Conservation (phyloP, 371 early-diverging fungal genomes). For the Encephalitozoon intestinalis region DNA sequence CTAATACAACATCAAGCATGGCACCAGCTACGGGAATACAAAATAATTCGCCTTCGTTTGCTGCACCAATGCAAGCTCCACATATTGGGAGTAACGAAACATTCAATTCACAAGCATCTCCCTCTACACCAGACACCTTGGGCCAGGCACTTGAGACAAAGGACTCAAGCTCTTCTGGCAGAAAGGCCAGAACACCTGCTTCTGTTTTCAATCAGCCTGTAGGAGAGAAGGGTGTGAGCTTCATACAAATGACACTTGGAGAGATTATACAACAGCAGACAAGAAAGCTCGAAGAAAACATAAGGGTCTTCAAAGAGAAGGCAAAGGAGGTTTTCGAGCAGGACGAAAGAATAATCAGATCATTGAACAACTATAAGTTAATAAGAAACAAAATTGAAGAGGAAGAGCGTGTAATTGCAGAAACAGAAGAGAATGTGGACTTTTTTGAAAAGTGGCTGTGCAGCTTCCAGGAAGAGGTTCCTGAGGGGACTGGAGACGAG, state of each 20-base stretch:
- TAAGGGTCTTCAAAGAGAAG: constrained; percentile 42
- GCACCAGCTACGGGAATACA: not conserved
- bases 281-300: constrained; percentile 49
- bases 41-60: not conserved
- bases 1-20: not conserved
- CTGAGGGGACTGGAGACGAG: constrained; percentile 1
- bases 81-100: not conserved
- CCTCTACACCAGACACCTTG: not conserved
- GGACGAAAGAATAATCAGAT: constrained; percentile 50
- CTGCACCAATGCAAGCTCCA: not conserved
- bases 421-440: constrained; percentile 48
- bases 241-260: constrained; percentile 36
- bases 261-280: constrained; percentile 48
- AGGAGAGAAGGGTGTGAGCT: constrained; percentile 5
- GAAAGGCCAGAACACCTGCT: not conserved
- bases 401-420: constrained; percentile 37
- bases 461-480: constrained; percentile 4
- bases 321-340: constrained; percentile 46
- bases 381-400: constrained; percentile 32
- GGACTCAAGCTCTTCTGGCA: not conserved
- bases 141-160: not conserved
- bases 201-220: not conserved
- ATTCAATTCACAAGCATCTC: not conserved
- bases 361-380: constrained; percentile 40
- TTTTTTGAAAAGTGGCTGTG: constrained; percentile 35